Conservation (phyloP, 106 monocot genomes). For the Apostasia shenzhenica region DNA sequence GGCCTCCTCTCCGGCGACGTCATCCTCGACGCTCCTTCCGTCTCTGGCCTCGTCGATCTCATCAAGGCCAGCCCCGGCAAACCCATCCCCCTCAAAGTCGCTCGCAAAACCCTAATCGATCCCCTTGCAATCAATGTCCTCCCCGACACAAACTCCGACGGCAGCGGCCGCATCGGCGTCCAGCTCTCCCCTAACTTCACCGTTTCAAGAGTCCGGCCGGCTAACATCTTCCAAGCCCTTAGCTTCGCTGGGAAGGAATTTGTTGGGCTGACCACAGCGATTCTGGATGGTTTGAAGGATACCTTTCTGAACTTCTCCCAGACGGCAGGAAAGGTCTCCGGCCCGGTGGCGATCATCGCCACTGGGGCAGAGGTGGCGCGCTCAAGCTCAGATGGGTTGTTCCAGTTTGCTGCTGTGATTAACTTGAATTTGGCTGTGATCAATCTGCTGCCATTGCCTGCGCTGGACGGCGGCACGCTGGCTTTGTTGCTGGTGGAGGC, state of each 20-base stretch:
- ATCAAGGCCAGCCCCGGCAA: slow-evolving; percentile 53
- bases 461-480: slow-evolving; percentile 84
- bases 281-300: slow-evolving; percentile 78
- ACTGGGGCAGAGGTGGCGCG: slow-evolving; percentile 86
- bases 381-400: slow-evolving; percentile 74
- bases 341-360: slow-evolving; percentile 92
- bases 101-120: slow-evolving; percentile 1
- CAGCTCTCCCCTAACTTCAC: slow-evolving; percentile 78
- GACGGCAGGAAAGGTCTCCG: slow-evolving; percentile 78
- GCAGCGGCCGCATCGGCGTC: slow-evolving; percentile 74
- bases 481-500: slow-evolving; percentile 79
- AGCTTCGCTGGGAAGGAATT: slow-evolving; percentile 54
- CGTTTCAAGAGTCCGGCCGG: slow-evolving; percentile 35
- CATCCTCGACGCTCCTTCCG: slow-evolving; percentile 42
- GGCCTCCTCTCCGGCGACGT: slow-evolving; percentile 72
- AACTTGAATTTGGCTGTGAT: slow-evolving; percentile 86
- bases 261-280: slow-evolving; percentile 25
- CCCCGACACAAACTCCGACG: slow-evolving; percentile 58
- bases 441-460: slow-evolving; percentile 84
- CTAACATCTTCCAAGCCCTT: slow-evolving; percentile 38
- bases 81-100: slow-evolving; percentile 28
- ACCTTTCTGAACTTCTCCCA: slow-evolving; percentile 87
- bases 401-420: slow-evolving; percentile 84
- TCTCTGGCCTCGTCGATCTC: slow-evolving; percentile 55
- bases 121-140: slow-evolving; percentile 29